Base-by-base conservation (phyloP, 2,329 filamentous ascomycete genomes). In the Fusarium aywerte region DNA sequence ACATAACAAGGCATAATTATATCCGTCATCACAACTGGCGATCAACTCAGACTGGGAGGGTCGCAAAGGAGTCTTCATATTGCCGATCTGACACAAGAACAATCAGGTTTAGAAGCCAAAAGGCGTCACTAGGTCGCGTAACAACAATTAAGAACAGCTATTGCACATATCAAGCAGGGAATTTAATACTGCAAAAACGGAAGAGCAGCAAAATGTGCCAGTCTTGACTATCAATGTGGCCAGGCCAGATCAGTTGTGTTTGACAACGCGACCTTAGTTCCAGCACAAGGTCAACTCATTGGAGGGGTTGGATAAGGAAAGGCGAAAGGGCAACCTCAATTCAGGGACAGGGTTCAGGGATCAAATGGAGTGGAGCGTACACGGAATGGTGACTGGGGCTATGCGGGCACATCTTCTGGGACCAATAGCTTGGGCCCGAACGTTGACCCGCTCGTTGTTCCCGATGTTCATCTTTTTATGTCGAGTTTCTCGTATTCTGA, bases 331-430 rank as follows among this genome's bases (percentile, higher is more conserved):
- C 54, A 40, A 62, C 42, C 38, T 49, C 33, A 44, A 43, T 44
- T 38, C 55, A 51, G 45, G 65, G 61, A 51, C 67, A 73, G 58
- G 70, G 70, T 62, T 62, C 68, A 73, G 59, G 70, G 70, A 61
- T 53, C 27, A 31, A 57, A 32, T 8, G 13, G 27, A 31, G 66
- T 61, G 66, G 67, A 58, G 61, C 58, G 51, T 32, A 65, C 62
- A 58, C 48, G 60, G 54, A 50, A 65, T 56, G 62, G 55, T 51
- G 55, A 58, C 62, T 49, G 53, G 63, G 57, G 57, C 48, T 38
- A 60, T 47, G 36, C 48, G 42, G 51, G 31, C 21, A 36, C 40
- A 53, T 51, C 51, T 44, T 51, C 29, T 55, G 58, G 59, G 58
- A 65, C 71, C 68, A 73, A 67, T 70, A 39, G 55, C 42, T 61